Evolutionary conservation across 257 asterid species (phyloP).

Genomic region (Scutellaria baicalensis): DNA sequence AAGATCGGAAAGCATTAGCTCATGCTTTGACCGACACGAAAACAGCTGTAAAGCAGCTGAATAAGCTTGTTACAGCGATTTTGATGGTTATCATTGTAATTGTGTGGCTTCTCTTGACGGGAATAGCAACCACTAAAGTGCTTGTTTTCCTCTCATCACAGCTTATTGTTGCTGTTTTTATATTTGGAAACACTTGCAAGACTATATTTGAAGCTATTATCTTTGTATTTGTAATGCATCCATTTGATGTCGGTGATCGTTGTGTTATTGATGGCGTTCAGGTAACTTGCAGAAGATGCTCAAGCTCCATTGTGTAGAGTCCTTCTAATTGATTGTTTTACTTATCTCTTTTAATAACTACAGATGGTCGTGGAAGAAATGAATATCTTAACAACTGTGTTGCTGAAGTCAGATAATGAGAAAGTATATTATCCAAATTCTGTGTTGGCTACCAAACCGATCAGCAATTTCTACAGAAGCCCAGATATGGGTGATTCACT

Average conservation of each 20-base stretch:
- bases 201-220: conserved; percentile 53
- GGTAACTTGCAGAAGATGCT: conserved; percentile 19
- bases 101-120: conserved; percentile 50
- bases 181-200: conserved; percentile 70
- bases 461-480: conserved; percentile 43
- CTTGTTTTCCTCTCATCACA: conserved; percentile 49
- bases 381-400: conserved; percentile 43
- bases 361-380: conserved; percentile 54
- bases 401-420: conserved; percentile 35
- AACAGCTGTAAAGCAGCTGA: conserved; percentile 57
- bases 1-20: conserved; percentile 81
- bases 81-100: conserved; percentile 25
- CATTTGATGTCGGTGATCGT: conserved; percentile 61
- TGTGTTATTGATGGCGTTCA: conserved; percentile 51
- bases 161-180: conserved; percentile 46
- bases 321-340: not conserved
- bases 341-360: not conserved
- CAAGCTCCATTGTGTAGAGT: not conserved
- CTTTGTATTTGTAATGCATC: conserved; percentile 62
- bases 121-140: conserved; percentile 51
- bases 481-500: conserved; percentile 46
- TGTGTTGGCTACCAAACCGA: conserved; percentile 38
- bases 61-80: conserved; percentile 36
- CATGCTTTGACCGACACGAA: conserved; percentile 67
- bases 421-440: conserved; percentile 39